Evolutionary conservation across 140 eudicot species (phyloP).

Genomic region (Cichorium intybus): DNA sequence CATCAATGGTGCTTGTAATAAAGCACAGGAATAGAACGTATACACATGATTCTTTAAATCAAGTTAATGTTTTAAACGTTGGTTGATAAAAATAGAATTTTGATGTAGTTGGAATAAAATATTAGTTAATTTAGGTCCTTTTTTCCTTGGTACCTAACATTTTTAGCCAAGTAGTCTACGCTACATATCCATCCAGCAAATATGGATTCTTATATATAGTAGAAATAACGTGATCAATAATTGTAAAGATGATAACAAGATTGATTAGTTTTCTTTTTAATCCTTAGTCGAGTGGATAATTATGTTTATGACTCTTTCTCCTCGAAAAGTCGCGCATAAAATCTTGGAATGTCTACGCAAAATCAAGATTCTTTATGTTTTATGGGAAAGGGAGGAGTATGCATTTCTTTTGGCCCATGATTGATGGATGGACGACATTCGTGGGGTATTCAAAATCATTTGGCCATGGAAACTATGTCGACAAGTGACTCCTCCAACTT

Average conservation of each 20-base stretch:
- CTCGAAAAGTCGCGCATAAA: slow-evolving; percentile 19
- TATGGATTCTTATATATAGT: background rate
- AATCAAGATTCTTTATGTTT: slow-evolving; percentile 3
- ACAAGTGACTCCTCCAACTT: slow-evolving; percentile 28
- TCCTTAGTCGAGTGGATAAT: slow-evolving; percentile 2
- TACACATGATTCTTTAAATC: background rate
- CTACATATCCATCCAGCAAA: background rate
- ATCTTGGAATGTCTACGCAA: slow-evolving; percentile 28
- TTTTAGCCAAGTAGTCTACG: background rate
- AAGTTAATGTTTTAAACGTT: background rate
- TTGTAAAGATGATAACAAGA: background rate
- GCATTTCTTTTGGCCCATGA: slow-evolving; percentile 24
- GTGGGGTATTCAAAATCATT: slow-evolving; percentile 30
- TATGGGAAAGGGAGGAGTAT: slow-evolving; percentile 16
- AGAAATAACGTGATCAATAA: slow-evolving; percentile 3
- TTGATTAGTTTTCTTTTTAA: slow-evolving; percentile 4
- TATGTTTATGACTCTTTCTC: slow-evolving; percentile 9
- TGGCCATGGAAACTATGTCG: slow-evolving; percentile 25
- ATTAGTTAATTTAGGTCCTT: background rate
- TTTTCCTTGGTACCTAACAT: background rate
- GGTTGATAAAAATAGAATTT: background rate
- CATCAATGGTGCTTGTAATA: background rate
- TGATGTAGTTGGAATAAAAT: background rate
- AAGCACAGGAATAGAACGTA: background rate
- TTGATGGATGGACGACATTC: slow-evolving; percentile 27